Percentiles rank a stretch among this genome's conserved stretches.
Evolutionary conservation across 441 rosid species (phyloP).

Genomic region (Aleurites moluccanus): DNA sequence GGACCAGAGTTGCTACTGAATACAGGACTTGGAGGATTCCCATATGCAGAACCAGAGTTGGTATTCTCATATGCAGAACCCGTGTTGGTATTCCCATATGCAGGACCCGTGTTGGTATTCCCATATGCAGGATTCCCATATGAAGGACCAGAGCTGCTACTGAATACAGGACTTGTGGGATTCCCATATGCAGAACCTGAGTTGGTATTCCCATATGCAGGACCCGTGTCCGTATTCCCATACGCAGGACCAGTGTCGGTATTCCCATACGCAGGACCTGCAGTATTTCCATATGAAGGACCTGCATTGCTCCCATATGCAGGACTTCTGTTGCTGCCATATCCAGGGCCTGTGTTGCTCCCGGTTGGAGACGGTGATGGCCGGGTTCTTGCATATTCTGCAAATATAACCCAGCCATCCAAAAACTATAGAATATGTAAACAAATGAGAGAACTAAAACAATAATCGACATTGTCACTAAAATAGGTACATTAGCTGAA

Average conservation of each 20-base stretch:
- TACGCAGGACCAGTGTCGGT: background rate
- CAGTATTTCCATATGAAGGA: background rate
- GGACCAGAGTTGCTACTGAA: background rate
- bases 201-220: background rate
- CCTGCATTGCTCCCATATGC: background rate
- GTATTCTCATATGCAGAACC: background rate
- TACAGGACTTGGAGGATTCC: no score
- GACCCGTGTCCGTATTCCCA: background rate
- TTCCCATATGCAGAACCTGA: background rate
- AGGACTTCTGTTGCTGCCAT: background rate
- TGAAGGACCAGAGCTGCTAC: background rate
- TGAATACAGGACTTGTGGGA: background rate
- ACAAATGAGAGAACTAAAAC: background rate
- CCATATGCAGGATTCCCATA: background rate
- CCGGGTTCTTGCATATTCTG: slow-evolving; percentile 82
- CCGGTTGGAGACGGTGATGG: slow-evolving; percentile 27
- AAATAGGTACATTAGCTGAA: background rate
- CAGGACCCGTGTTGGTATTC: background rate
- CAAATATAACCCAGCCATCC: slow-evolving; percentile 98
- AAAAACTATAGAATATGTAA: slow-evolving; percentile 53
- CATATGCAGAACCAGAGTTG: no score
- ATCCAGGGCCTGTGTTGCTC: slow-evolving; percentile 27
- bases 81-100: background rate
- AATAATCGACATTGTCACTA: background rate
- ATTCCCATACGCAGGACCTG: background rate